Conservation (phyloP, 208 protist species). For the Acanthamoeba healyi region DNA sequence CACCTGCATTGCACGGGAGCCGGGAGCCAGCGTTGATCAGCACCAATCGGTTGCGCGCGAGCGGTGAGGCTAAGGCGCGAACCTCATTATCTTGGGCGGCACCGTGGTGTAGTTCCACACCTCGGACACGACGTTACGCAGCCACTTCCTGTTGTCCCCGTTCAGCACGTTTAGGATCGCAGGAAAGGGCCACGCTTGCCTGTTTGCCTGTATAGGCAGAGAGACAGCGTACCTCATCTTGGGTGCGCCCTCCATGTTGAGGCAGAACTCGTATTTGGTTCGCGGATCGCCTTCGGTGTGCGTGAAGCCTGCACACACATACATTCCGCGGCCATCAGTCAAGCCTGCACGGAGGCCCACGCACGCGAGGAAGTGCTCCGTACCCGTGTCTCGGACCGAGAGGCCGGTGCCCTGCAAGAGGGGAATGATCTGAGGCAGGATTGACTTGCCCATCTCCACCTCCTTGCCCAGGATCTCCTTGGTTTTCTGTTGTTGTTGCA, state of each 20-base stretch:
- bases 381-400: conserved; percentile 1
- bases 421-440: neutral
- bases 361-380: neutral
- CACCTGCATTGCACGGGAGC: no score
- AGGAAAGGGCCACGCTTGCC: neutral
- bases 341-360: neutral
- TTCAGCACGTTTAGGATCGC: neutral
- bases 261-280: conserved; percentile 48
- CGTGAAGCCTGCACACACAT: neutral
- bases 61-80: neutral
- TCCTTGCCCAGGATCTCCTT: conserved; percentile 34
- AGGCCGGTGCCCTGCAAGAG: conserved; percentile 24
- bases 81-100: conserved; percentile 25
- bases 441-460: neutral
- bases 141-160: neutral
- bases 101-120: conserved; percentile 36
- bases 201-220: neutral
- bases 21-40: no score
- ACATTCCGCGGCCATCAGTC: no score
- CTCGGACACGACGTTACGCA: conserved; percentile 29
- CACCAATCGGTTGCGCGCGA: no score
- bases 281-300: conserved; percentile 27
- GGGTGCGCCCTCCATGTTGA: neutral
- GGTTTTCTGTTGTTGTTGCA: neutral
- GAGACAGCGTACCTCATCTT: neutral